Percentiles rank a stretch among this genome's conserved stretches.
These are phyloP conservation scores for Candida glucosophila DNA, from an alignment of 1,139 yeast species.

Conservation along the genomic window DNA sequence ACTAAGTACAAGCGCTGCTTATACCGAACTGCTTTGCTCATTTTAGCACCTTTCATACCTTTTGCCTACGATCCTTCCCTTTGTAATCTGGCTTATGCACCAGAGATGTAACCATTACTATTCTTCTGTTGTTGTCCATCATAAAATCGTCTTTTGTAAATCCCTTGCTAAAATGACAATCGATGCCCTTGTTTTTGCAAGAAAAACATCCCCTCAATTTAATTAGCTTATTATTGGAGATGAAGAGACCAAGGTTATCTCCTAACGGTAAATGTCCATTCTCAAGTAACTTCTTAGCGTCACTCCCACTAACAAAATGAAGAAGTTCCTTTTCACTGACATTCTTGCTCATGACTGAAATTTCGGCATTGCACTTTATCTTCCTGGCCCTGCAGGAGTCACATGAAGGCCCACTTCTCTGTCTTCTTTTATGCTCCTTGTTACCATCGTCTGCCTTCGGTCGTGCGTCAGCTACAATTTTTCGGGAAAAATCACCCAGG, in stretches of 20 bases:
- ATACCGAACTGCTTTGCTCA: too few relatives aligned
- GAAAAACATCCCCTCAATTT: constrained; percentile 44
- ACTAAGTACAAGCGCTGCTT: too few relatives aligned
- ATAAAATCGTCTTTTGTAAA: constrained; percentile 51
- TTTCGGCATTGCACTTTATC: constrained; percentile 68
- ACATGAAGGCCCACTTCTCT: constrained; percentile 69
- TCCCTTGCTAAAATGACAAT: constrained; percentile 49
- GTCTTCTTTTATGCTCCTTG: constrained; percentile 43
- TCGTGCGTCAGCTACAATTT: too few relatives aligned
- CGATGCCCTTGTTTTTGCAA: constrained; percentile 34
- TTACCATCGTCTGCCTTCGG: too few relatives aligned
- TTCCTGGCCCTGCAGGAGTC: constrained; percentile 65
- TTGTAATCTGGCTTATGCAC: too few relatives aligned
- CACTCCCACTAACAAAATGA: constrained; percentile 1
- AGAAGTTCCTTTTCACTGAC: constrained; percentile 3
- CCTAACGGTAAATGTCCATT: constrained; percentile 3
- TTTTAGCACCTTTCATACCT: too few relatives aligned
- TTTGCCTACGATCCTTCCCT: too few relatives aligned
- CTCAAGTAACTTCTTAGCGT: constrained; percentile 3
- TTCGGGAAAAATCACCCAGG: too few relatives aligned
- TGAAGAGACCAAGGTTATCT: constrained; percentile 8
- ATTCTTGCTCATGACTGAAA: constrained; percentile 16
- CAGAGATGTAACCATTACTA: too few relatives aligned
- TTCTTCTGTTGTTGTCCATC: constrained; percentile 13
- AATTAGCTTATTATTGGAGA: constrained; percentile 29